Evolutionary conservation across 495 filamentous ascomycete species (phyloP), one percentile per base, ranked within the genome.

Genomic region (Trichoderma asperelloides): DNA sequence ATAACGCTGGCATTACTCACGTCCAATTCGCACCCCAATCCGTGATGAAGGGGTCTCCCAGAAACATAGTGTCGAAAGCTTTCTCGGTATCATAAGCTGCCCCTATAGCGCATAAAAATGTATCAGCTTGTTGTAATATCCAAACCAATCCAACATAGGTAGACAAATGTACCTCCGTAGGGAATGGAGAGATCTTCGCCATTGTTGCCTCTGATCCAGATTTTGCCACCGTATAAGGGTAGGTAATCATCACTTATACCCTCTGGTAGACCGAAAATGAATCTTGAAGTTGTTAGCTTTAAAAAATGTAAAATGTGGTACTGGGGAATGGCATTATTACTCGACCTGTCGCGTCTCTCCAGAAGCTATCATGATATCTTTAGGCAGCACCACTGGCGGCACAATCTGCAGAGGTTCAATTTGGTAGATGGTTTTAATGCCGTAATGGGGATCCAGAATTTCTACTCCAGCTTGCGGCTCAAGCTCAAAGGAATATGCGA

Each of bases 161-260:
- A 40, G 6, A 12, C 30, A 28, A 23, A 33, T 33, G 39, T 33
- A 37, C 74, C 74, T 43, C 71, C 49, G 40, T 79, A 79, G 0
- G 77, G 77, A 8, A 79, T 65, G 15, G 69, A 70, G 18, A 78
- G 69, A 21, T 74, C 39, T 30, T 79, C 77, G 18, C 72, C 74
- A 62, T 72, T 73, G 55, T 64, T 71, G 43, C 71, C 70, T 3
- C 68, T 71, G 49, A 79, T 64, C 8, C 74, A 51, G n/a, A 78
- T 70, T 67, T 77, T 77, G 39, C 77, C 77, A 21, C 73, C 74
- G 64, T 78, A 79, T 43, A 79, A 62, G 6, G 75, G 75, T n/a
- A 78, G 63, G 0, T 62, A 63, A 0, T 67, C 67, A 15, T 72
- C 27, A 18, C 76, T 64, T 0, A 71, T 49, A 27, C 64, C 28